These are phyloP conservation scores for Cornus florida DNA, from an alignment of 148 eudicot species.

Conservation along the genomic window DNA sequence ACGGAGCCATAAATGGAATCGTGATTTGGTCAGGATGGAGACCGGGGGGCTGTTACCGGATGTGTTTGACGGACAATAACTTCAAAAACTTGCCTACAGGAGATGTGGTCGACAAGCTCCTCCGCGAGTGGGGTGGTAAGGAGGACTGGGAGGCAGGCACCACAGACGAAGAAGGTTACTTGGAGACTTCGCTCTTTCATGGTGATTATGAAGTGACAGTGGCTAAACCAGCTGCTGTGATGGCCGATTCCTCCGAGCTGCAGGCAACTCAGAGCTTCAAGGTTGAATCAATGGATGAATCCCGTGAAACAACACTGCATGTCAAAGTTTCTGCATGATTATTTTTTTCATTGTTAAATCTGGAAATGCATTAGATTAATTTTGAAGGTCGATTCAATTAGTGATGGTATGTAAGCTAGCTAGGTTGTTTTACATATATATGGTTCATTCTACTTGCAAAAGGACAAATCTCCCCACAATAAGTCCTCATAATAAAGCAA, in stretches of 20 bases:
- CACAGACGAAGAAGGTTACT: slow-evolving; percentile 22
- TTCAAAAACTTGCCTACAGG: slow-evolving; percentile 58
- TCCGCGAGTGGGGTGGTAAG: slow-evolving; percentile 22
- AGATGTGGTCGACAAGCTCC: slow-evolving; percentile 57
- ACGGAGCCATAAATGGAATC: slow-evolving; percentile 54
- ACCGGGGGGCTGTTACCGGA: slow-evolving; percentile 36
- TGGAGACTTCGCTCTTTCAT: slow-evolving; percentile 26
- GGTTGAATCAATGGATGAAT: not conserved
- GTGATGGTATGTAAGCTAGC: too few relatives aligned
- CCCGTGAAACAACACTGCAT: not conserved
- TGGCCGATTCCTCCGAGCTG: not conserved
- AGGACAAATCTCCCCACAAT: too few relatives aligned
- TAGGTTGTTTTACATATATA: too few relatives aligned
- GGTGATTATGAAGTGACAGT: slow-evolving; percentile 46
- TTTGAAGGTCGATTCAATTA: too few relatives aligned
- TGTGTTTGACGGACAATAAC: slow-evolving; percentile 55
- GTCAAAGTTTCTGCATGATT: not conserved
- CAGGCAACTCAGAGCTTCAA: not conserved
- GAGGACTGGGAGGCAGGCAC: slow-evolving; percentile 10
- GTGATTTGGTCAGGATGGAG: slow-evolving; percentile 59
- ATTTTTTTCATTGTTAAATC: not conserved
- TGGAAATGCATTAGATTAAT: too few relatives aligned
- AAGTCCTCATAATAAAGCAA: too few relatives aligned
- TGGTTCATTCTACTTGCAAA: too few relatives aligned
- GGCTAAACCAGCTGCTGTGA: slow-evolving; percentile 16